These are phyloP conservation scores for Aspergillus fumigatiaffinis DNA, from an alignment of 2,329 filamentous ascomycete genomes.

Conservation along the genomic window DNA sequence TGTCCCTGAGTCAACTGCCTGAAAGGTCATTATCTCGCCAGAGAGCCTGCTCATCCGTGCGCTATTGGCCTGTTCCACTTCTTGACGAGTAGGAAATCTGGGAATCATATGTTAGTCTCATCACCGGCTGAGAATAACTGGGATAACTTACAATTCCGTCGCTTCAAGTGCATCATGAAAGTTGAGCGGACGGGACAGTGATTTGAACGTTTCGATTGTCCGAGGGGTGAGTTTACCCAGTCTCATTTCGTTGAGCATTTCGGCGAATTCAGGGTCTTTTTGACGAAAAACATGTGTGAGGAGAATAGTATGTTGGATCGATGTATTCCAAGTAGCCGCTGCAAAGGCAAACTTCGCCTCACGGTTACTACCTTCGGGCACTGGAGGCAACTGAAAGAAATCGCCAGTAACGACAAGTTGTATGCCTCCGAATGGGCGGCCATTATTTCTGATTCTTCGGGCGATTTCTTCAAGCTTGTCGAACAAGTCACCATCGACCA, in stretches of 20 bases:
- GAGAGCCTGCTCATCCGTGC: slow-evolving; percentile 67
- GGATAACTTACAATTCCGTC: slow-evolving; percentile 66
- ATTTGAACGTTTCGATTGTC: slow-evolving; percentile 73
- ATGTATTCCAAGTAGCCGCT: slow-evolving; percentile 84
- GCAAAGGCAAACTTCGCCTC: slow-evolving; percentile 89
- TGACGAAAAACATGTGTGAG: slow-evolving; percentile 96
- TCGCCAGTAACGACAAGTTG: slow-evolving; percentile 94
- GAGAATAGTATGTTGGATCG: slow-evolving; percentile 92
- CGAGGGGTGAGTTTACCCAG: slow-evolving; percentile 73
- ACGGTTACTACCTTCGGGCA: slow-evolving; percentile 67
- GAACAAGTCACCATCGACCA: slow-evolving; percentile 96
- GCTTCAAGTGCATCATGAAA: slow-evolving; percentile 74
- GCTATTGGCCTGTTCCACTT: slow-evolving; percentile 85
- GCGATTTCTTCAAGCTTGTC: slow-evolving; percentile 93
- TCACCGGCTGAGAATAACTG: background rate
- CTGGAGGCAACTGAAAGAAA: slow-evolving; percentile 94
- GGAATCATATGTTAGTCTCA: slow-evolving; percentile 17
- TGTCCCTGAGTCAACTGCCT: slow-evolving; percentile 69
- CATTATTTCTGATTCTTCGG: slow-evolving; percentile 80
- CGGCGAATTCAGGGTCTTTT: slow-evolving; percentile 81
- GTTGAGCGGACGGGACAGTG: slow-evolving; percentile 64
- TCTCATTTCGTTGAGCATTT: slow-evolving; percentile 97
- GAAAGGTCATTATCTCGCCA: slow-evolving; percentile 64
- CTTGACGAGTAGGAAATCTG: slow-evolving; percentile 79
- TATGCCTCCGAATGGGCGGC: slow-evolving; percentile 89